These are phyloP conservation scores for Cyberlindnera sargentensis DNA, from an alignment of 805 yeast genomes.

Conservation along the genomic window DNA sequence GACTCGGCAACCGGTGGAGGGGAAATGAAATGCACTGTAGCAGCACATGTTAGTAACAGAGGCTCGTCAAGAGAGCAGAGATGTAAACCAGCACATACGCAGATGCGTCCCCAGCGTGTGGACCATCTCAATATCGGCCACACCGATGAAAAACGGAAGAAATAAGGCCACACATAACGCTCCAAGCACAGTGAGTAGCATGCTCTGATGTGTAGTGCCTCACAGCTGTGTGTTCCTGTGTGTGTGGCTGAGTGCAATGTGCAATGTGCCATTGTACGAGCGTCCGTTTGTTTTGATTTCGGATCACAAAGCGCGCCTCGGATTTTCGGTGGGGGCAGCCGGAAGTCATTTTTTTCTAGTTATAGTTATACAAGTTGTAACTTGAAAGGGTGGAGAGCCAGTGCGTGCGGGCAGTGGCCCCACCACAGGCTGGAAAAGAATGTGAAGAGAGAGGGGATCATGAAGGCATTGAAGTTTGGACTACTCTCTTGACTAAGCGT, in stretches of 20 bases:
- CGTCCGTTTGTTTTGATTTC: too few species aligned
- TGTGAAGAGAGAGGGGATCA: constrained; percentile 35
- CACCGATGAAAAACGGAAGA: background rate
- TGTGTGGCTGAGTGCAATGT: background rate
- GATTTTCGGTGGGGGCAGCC: too few species aligned
- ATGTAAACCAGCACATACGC: background rate
- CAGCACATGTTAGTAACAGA: background rate
- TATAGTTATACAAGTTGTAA: too few species aligned
- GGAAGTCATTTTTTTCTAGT: too few species aligned
- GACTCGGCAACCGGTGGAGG: too few species aligned
- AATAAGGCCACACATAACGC: background rate
- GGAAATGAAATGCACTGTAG: too few species aligned
- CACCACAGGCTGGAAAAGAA: too few species aligned
- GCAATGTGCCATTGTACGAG: too few species aligned
- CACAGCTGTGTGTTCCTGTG: background rate
- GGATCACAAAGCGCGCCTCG: too few species aligned
- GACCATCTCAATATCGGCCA: background rate
- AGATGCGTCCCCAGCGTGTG: background rate
- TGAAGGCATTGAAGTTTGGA: constrained; percentile 38
- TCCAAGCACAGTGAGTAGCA: background rate
- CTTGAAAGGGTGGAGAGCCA: too few species aligned
- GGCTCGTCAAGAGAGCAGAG: background rate
- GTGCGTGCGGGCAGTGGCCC: too few species aligned
- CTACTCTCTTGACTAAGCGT: constrained; percentile 40
- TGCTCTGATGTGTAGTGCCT: too few species aligned